These are phyloP conservation scores for Globisporangium takayamanum DNA, from an alignment of 352 stramenopile genomes.

Conservation along the genomic window DNA sequence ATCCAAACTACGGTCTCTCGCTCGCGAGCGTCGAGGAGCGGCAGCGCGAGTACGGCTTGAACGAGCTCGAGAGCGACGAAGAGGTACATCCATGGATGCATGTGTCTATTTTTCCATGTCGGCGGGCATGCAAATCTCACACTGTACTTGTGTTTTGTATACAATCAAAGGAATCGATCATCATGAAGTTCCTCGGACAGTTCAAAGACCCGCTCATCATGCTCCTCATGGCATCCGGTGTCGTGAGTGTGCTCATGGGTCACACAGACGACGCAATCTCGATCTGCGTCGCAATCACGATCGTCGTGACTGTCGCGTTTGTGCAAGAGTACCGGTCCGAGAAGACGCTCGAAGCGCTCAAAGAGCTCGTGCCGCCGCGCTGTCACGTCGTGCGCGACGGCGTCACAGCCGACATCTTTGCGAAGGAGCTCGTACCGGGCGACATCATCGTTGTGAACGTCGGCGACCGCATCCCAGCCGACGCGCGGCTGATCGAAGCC, in stretches of 20 bases:
- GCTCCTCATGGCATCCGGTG: constrained; percentile 90
- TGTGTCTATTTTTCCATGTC: not conserved
- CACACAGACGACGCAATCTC: constrained; percentile 95
- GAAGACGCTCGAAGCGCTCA: constrained; percentile 82
- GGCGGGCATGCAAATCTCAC: too few species aligned
- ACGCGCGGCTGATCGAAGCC: constrained; percentile 89
- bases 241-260: constrained; percentile 88
- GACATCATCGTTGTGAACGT: constrained; percentile 87
- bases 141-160: not conserved
- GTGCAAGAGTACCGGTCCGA: constrained; percentile 86
- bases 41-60: constrained; percentile 62
- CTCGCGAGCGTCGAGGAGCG: constrained; percentile 46
- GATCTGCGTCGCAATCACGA: constrained; percentile 93
- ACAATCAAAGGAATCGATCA: constrained; percentile 54
- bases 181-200: constrained; percentile 90
- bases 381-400: constrained; percentile 64
- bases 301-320: constrained; percentile 96
- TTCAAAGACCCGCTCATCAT: constrained; percentile 97
- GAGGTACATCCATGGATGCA: constrained; percentile 19
- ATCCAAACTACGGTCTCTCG: constrained; percentile 55
- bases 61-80: constrained; percentile 65
- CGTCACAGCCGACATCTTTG: constrained; percentile 50
- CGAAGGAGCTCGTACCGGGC: constrained; percentile 74
- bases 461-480: constrained; percentile 90
- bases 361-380: constrained; percentile 69